Conservation (phyloP, 2,329 filamentous ascomycete genomes). For the Kalmusia sp. region DNA sequence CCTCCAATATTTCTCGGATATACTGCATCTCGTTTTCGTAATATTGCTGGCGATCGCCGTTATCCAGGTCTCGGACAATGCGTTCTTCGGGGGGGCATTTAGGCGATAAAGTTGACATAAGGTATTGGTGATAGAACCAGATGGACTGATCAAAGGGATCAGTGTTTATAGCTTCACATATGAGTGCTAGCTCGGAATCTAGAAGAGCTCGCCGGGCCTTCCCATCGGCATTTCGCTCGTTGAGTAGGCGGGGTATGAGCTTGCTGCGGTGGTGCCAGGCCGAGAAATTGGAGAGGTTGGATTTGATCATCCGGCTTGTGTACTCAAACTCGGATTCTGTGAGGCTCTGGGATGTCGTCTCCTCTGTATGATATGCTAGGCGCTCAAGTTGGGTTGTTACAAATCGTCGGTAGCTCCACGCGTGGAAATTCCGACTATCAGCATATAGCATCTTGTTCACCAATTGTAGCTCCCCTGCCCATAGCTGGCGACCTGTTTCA, state of each 20-base stretch:
- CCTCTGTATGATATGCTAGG: conserved; percentile 24
- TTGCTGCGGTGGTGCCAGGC: conserved; percentile 93
- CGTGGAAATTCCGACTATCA: conserved; percentile 93
- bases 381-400: conserved; percentile 80
- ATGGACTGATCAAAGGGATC: conserved; percentile 94
- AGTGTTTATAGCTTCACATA: conserved; percentile 81
- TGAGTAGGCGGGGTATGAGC: conserved; percentile 77
- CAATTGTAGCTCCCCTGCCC: conserved; percentile 83
- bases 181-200: conserved; percentile 76
- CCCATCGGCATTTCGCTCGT: conserved; percentile 71
- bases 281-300: conserved; percentile 93
- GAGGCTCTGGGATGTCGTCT: conserved; percentile 59
- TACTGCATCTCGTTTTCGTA: conserved; percentile 75
- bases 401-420: conserved; percentile 87
- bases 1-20: conserved; percentile 72
- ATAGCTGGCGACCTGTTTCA: conserved; percentile 68
- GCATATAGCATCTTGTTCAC: conserved; percentile 86
- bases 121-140: conserved; percentile 95
- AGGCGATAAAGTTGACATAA: conserved; percentile 71
- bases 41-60: conserved; percentile 69
- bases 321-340: conserved; percentile 85
- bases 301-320: conserved; percentile 84
- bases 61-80: conserved; percentile 70
- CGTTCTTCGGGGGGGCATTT: conserved; percentile 58
- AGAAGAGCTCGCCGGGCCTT: conserved; percentile 72